A percentile compares a stretch with the other conserved stretches of the same genome.
Evolutionary conservation across 2,329 filamentous ascomycete species (phyloP).

Genomic region (Colletotrichum salicis): DNA sequence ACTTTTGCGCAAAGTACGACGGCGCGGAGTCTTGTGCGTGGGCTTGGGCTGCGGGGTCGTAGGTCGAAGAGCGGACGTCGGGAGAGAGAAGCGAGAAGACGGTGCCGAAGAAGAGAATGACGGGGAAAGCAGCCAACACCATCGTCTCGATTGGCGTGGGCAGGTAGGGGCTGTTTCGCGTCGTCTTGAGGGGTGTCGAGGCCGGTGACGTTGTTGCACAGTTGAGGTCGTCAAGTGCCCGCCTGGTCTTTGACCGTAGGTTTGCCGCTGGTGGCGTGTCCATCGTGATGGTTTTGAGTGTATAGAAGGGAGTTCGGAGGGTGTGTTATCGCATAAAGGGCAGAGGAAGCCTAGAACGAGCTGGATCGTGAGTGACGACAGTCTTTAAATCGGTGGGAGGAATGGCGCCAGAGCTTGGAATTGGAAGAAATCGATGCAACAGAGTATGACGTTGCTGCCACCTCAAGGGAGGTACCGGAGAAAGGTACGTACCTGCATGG

Average conservation of each 20-base stretch:
- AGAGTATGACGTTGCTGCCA: slow-evolving; percentile 33
- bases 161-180: slow-evolving; percentile 67
- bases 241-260: slow-evolving; percentile 34
- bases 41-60: slow-evolving; percentile 71
- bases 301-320: not conserved
- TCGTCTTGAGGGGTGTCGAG: slow-evolving; percentile 35
- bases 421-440: slow-evolving; percentile 27
- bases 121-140: slow-evolving; percentile 77
- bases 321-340: slow-evolving; percentile 28
- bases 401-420: slow-evolving; percentile 19
- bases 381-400: slow-evolving; percentile 12
- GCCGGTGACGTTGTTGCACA: slow-evolving; percentile 22
- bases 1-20: slow-evolving; percentile 92
- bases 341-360: not conserved
- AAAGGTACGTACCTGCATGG: slow-evolving; percentile 8
- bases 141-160: slow-evolving; percentile 75
- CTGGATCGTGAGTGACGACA: not conserved
- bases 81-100: slow-evolving; percentile 84
- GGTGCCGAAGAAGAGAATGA: slow-evolving; percentile 82
- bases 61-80: slow-evolving; percentile 70
- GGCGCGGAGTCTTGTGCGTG: slow-evolving; percentile 71
- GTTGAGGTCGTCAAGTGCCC: slow-evolving; percentile 34
- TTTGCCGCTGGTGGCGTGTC: slow-evolving; percentile 35
- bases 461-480: not conserved
- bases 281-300: slow-evolving; percentile 13